Percentiles rank a stretch among this genome's conserved stretches.
These are phyloP conservation scores for Kwoniella bestiolae DNA, from an alignment of 768 basidiomycete genomes.

Conservation along the genomic window DNA sequence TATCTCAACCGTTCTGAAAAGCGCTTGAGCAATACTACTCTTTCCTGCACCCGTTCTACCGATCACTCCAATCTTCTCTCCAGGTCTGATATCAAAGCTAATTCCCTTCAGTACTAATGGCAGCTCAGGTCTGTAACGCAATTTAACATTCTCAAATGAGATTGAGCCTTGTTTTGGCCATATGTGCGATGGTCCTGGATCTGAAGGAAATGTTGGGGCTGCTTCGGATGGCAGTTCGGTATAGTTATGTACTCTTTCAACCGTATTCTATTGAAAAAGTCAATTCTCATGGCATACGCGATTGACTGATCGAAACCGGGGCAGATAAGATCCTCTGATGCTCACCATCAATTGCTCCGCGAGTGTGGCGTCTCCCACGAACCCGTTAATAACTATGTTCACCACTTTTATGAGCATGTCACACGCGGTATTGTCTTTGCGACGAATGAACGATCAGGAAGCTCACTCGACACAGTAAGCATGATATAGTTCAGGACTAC, in stretches of 20 bases:
- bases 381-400: not conserved
- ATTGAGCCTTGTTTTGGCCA: constrained; percentile 81
- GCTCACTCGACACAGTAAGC: constrained; percentile 24
- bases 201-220: constrained; percentile 61
- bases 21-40: constrained; percentile 60
- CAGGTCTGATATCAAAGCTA: constrained; percentile 69
- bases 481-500: constrained; percentile 64
- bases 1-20: constrained; percentile 68
- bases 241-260: constrained; percentile 79
- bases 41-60: constrained; percentile 69
- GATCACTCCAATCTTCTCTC: constrained; percentile 81
- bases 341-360: constrained; percentile 7
- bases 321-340: no score
- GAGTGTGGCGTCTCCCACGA: not conserved
- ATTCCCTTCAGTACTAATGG: constrained; percentile 78
- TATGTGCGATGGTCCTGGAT: constrained; percentile 63
- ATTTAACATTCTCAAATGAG: constrained; percentile 67
- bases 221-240: constrained; percentile 74
- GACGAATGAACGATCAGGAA: not conserved
- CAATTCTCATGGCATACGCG: not conserved
- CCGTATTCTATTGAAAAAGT: constrained; percentile 61
- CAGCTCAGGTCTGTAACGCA: constrained; percentile 74
- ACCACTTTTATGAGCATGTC: not conserved
- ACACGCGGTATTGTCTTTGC: no score
- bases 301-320: not conserved